Base-by-base conservation (phyloP, 1,139 yeast species). In the Geotrichum armillariae region DNA sequence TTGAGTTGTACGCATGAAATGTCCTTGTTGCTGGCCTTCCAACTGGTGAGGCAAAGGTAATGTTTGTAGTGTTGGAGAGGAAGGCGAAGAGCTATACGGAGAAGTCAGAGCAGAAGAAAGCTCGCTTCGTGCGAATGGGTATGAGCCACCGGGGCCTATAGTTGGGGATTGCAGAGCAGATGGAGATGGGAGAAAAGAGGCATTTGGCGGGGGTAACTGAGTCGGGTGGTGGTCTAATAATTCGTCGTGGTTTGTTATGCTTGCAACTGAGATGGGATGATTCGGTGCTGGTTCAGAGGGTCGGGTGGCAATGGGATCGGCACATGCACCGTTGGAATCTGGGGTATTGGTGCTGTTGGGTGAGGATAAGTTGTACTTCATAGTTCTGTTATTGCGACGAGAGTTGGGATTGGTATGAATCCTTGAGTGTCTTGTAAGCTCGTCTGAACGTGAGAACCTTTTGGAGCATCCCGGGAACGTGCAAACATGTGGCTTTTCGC, bases 401-500 rank as follows among this genome's bases (percentile, higher is more conserved):
- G 79, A 77, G 69, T 76, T 82, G 21, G 93, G 93, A 63, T 87
- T 86, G 18, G 85, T 81, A 66, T 91, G 98, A 51, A 90, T 91
- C 57, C 96, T 75, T 42, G 85, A 75, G 67, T 91, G 98, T 59
- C 98, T 76, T 29, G 96, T 91, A 55, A 91, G 74, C 69, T 91
- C 98, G 67, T 91, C 98, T 44, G 90, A 81, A 53, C 98, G 75
- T 48, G 93, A 82, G 64, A 91, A 91, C 54, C 86, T 79, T 68
- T 91, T 91, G 53, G 79, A 73, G 68, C 98, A 91, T 1, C 95
- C 95, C 0, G 95, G 95, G 61, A 79, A 89, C 6, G 85, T 78
- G 67, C 98, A 91, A 42, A 81, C 82, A 64, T 90, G 96, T 20
- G 97, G 96, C 65, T 89, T 87, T 64, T 90, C 97, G 32, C 98